phyloP scores from a whole-genome alignment of 257 asterid genomes.

The Lycium ferocissimum region DNA sequence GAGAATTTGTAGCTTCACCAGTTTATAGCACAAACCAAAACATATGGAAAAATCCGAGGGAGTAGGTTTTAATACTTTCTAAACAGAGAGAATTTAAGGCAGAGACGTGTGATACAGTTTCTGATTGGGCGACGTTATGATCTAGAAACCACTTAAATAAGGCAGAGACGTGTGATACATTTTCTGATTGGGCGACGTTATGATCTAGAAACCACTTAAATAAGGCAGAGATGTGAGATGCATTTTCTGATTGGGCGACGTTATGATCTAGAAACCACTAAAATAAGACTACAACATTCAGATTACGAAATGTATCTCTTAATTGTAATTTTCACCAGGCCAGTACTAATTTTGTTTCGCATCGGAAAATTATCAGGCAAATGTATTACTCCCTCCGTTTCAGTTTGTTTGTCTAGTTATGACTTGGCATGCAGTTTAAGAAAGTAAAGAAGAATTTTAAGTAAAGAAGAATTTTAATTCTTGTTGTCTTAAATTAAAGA shows the following conservation, averaged over 20 bases:
- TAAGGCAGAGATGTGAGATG: conserved; percentile 4
- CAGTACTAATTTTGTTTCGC: neutral
- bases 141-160: neutral
- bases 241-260: neutral
- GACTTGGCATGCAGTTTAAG: too few species aligned
- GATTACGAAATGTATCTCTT: neutral
- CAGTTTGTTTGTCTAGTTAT: too few species aligned
- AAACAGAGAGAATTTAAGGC: conserved; percentile 22
- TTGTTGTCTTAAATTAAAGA: too few species aligned
- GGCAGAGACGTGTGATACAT: neutral
- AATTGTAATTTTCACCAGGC: neutral
- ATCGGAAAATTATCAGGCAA: neutral
- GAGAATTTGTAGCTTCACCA: neutral
- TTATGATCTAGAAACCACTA: neutral
- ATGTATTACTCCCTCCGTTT: neutral
- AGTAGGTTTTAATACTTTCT: neutral
- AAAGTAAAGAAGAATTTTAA: too few species aligned
- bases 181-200: neutral
- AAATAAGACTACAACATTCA: neutral
- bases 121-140: neutral
- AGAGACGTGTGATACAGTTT: neutral
- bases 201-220: neutral
- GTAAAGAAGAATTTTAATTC: too few species aligned
- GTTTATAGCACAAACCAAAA: neutral
- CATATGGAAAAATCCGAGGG: neutral